Evolutionary conservation across 106 monocot species (phyloP), one percentile per base, ranked within the genome.

Genomic region (Cymbidium sinense): DNA sequence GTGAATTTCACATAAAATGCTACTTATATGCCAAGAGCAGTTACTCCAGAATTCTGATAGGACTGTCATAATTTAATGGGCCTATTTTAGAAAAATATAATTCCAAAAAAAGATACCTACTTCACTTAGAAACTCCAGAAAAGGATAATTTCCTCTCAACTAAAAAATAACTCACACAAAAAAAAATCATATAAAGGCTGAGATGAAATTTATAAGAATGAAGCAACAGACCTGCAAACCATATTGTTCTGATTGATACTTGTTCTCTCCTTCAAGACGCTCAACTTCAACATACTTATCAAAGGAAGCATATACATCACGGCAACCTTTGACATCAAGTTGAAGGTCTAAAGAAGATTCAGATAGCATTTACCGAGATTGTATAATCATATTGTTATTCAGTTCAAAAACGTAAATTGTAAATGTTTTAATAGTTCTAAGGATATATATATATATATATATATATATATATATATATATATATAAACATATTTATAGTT

Each of bases 201-300:
- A 47, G 15, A 47, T 47, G 47, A 47, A 47, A 37, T 39, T 61
- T 27, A 61, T 61, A 25, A 20, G 21, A 37, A 11, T 21, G 74
- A 74, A 43, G 20, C 4, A 74, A 76, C 78, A 31, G 12, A 93
- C 96, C 96, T 96, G 96, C 61, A 96, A 77, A 64, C 96, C 96
- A 87, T 89, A 79, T 30, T 91, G 87, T 77, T 93, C 96, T 51
- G 96, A 90, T 21, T 96, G 96, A 81, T 96, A 96, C 79, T 96
- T 96, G 76, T 96, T 96, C 81, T 96, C 96, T 43, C 90, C 93
- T 79, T 96, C 96, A 76, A 96, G 91, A 21, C 76, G 76, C 78
- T 96, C 96, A 43, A 93, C 96, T 83, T 96, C 96, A 75, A 96
- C 91, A 84, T 96, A 96, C 79, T 95, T 95, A 75, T 95, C 95